Percentiles rank a stretch among this genome's conserved stretches.
Conservation (phyloP, 345 rosid genomes). For the Kernera saxatilis region DNA sequence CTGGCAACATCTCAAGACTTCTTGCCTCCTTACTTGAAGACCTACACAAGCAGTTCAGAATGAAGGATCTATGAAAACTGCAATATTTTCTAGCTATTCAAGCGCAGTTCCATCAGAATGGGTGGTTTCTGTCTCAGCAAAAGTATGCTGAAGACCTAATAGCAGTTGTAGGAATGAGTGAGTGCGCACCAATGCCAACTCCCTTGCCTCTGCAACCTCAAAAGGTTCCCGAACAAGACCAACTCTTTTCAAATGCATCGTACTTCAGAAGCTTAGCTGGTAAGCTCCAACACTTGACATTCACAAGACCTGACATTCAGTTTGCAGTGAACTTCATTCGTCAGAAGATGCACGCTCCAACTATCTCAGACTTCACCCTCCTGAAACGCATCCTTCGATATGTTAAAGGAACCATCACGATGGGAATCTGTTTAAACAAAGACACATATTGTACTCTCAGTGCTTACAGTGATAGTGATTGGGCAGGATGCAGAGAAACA, state of each 20-base stretch:
- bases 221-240: too few species aligned
- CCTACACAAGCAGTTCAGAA: too few species aligned
- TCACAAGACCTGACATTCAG: neutral
- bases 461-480: too few species aligned
- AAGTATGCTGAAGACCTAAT: neutral
- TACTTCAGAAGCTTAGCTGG: neutral
- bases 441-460: too few species aligned
- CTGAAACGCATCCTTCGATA: neutral
- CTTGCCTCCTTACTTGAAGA: too few species aligned
- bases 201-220: neutral
- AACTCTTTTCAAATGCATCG: neutral
- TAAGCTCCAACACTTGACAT: neutral
- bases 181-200: too few species aligned
- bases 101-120: neutral
- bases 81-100: neutral
- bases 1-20: neutral
- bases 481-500: too few species aligned
- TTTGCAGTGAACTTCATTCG: neutral
- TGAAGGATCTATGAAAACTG: neutral
- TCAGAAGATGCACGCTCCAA: neutral
- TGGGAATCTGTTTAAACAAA: too few species aligned
- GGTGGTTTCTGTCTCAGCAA: neutral
- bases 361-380: rapidly evolving
- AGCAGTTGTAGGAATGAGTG: too few species aligned
- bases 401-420: neutral